These are phyloP conservation scores for Globisporangium nunn DNA, from an alignment of 352 stramenopile species.

Conservation along the genomic window DNA sequence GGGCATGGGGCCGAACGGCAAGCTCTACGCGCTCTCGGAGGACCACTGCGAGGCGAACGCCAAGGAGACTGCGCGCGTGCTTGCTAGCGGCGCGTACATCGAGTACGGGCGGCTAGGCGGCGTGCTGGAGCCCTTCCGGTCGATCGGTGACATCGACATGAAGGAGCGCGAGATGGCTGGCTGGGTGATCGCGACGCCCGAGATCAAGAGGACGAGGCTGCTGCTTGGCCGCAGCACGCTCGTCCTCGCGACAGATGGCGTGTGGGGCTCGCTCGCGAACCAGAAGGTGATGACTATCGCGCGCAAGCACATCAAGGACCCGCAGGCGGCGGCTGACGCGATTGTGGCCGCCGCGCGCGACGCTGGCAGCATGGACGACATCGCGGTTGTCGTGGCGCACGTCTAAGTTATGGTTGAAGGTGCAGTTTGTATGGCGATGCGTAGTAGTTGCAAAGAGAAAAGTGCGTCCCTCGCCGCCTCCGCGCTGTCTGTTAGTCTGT, in stretches of 20 bases:
- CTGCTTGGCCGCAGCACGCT: constrained; percentile 36
- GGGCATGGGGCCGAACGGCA: constrained; percentile 6
- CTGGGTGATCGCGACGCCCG: constrained; percentile 67
- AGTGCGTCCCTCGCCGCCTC: no score
- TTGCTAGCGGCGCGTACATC: constrained; percentile 57
- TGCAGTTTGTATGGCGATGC: not conserved
- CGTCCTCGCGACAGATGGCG: constrained; percentile 66
- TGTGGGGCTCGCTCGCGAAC: constrained; percentile 65
- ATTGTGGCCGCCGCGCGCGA: constrained; percentile 43
- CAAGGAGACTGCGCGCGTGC: constrained; percentile 51
- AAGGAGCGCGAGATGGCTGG: constrained; percentile 63
- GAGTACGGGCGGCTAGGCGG: constrained; percentile 67
- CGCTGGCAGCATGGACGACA: constrained; percentile 58
- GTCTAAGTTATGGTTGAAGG: constrained; percentile 17
- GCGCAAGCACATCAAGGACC: constrained; percentile 15
- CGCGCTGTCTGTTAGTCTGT: not conserved
- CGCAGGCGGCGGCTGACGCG: constrained; percentile 39
- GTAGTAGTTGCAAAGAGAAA: not conserved
- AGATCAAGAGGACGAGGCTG: constrained; percentile 46
- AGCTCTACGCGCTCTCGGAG: constrained; percentile 28
- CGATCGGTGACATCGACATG: constrained; percentile 82
- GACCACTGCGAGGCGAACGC: constrained; percentile 71
- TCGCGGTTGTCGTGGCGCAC: constrained; percentile 47
- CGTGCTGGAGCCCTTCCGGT: constrained; percentile 74
- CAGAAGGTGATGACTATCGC: constrained; percentile 46